Evolutionary conservation across 768 basidiomycete genomes (phyloP).

Genomic region (Pleurotus djamor): DNA sequence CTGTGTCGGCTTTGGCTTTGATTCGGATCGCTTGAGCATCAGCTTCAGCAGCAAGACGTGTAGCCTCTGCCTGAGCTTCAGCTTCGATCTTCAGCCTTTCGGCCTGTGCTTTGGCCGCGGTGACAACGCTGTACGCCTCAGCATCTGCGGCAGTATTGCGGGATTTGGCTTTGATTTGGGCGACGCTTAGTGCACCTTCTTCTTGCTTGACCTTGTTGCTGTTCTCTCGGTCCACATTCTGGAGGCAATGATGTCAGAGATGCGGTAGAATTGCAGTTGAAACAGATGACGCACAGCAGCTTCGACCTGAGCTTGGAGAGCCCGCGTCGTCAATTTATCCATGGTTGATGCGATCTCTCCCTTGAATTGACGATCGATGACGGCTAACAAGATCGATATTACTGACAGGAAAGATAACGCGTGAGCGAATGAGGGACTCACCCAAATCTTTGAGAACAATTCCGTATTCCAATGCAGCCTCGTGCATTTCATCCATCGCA

Average conservation of each 20-base stretch:
- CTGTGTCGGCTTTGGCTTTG: slow-evolving; percentile 61
- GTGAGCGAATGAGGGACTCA: slow-evolving; percentile 20
- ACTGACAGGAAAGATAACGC: background rate
- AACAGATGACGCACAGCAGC: slow-evolving; percentile 56
- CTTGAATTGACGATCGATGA: slow-evolving; percentile 87
- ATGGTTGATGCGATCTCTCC: slow-evolving; percentile 84
- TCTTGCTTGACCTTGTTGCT: slow-evolving; percentile 87
- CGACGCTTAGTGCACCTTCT: slow-evolving; percentile 75
- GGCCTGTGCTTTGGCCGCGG: slow-evolving; percentile 74
- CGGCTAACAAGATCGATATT: slow-evolving; percentile 39
- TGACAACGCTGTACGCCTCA: slow-evolving; percentile 71
- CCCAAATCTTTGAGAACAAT: slow-evolving; percentile 81
- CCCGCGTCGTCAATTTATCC: slow-evolving; percentile 81
- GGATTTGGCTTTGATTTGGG: slow-evolving; percentile 70
- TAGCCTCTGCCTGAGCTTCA: slow-evolving; percentile 76
- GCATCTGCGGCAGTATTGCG: slow-evolving; percentile 69
- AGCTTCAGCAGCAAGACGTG: slow-evolving; percentile 70
- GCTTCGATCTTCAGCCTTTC: slow-evolving; percentile 72
- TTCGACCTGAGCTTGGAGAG: slow-evolving; percentile 84
- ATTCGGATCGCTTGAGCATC: slow-evolving; percentile 68
- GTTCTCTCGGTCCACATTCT: slow-evolving; percentile 87
- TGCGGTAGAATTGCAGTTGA: background rate
- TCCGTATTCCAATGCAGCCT: slow-evolving; percentile 81
- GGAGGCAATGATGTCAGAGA: background rate
- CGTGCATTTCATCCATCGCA: slow-evolving; percentile 86